phyloP scores from a whole-genome alignment of 2,329 filamentous ascomycete genomes.

The Amphichorda felina region DNA sequence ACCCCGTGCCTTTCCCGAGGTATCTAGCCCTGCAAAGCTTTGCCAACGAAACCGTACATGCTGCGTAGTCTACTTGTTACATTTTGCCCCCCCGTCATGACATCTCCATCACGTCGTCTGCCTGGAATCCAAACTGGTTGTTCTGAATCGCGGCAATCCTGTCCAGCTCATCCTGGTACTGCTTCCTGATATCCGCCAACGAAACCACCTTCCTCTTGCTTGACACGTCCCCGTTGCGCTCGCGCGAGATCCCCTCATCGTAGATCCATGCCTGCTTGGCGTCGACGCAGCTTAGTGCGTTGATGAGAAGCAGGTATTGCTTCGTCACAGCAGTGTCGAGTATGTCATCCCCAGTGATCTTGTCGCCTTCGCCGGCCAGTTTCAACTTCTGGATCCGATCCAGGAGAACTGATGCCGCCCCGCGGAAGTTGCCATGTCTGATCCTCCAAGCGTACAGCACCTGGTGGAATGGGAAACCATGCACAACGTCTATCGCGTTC shows the following conservation, averaged over 20 bases:
- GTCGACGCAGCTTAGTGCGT: slow-evolving; percentile 77
- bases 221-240: slow-evolving; percentile 9
- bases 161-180: slow-evolving; percentile 86
- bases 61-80: slow-evolving; percentile 1
- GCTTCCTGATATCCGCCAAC: slow-evolving; percentile 72
- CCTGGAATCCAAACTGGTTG: slow-evolving; percentile 72
- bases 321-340: slow-evolving; percentile 55
- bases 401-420: slow-evolving; percentile 51
- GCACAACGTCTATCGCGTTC: slow-evolving; percentile 51
- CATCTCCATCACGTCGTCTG: slow-evolving; percentile 42
- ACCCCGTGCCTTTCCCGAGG: slow-evolving; percentile 11
- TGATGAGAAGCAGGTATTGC: slow-evolving; percentile 85
- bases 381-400: slow-evolving; percentile 53
- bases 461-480: slow-evolving; percentile 72
- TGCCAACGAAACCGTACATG: slow-evolving; percentile 1
- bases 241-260: slow-evolving; percentile 16
- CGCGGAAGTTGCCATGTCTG: slow-evolving; percentile 74
- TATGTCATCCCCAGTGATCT: slow-evolving; percentile 39
- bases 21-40: slow-evolving; percentile 13
- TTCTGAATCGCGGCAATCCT: slow-evolving; percentile 77
- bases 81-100: slow-evolving; percentile 13
- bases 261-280: slow-evolving; percentile 72
- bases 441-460: slow-evolving; percentile 89
- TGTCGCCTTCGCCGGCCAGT: slow-evolving; percentile 45
- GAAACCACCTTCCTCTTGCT: slow-evolving; percentile 68